These are phyloP conservation scores for Buddleja alternifolia DNA, from an alignment of 257 asterid species.

Conservation along the genomic window DNA sequence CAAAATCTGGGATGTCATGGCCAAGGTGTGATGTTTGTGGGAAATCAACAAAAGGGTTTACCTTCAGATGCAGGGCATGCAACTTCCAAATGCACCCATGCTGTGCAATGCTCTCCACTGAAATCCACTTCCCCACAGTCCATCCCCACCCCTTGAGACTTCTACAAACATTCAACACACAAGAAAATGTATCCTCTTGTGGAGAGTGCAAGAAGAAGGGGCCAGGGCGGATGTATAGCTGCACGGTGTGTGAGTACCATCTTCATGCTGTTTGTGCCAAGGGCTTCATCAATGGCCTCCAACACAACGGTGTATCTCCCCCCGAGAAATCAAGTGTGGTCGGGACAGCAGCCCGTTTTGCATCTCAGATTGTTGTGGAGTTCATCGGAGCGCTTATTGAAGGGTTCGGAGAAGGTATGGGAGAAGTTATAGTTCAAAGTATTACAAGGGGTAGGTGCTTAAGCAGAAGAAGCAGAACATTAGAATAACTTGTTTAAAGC, in stretches of 20 bases:
- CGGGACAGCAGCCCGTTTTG: constrained; percentile 70
- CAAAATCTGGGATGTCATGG: constrained; percentile 64
- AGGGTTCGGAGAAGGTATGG: constrained; percentile 83
- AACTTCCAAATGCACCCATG: constrained; percentile 92
- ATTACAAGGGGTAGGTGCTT: constrained; percentile 54
- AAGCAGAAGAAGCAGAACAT: constrained; percentile 31
- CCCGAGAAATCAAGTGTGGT: constrained; percentile 68
- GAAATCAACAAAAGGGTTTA: constrained; percentile 69
- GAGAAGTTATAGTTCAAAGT: constrained; percentile 58
- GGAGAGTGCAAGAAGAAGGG: constrained; percentile 67
- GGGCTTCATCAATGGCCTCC: constrained; percentile 66
- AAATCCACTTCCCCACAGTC: constrained; percentile 36
- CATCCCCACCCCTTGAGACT: constrained; percentile 63
- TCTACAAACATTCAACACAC: constrained; percentile 37
- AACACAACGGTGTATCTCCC: constrained; percentile 47
- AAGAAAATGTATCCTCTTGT: constrained; percentile 32
- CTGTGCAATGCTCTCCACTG: constrained; percentile 72
- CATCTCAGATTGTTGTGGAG: constrained; percentile 72
- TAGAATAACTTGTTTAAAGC: too few species aligned
- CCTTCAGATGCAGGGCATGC: constrained; percentile 79
- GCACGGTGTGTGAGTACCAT: constrained; percentile 68
- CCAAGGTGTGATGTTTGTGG: constrained; percentile 75
- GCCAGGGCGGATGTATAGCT: constrained; percentile 61
- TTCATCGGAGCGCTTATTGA: constrained; percentile 75
- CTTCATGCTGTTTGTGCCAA: constrained; percentile 83